Percentiles rank a stretch among this genome's conserved stretches.
Conservation (phyloP, 1,284 basidiomycete species). For the Ustilago cynodontis region DNA sequence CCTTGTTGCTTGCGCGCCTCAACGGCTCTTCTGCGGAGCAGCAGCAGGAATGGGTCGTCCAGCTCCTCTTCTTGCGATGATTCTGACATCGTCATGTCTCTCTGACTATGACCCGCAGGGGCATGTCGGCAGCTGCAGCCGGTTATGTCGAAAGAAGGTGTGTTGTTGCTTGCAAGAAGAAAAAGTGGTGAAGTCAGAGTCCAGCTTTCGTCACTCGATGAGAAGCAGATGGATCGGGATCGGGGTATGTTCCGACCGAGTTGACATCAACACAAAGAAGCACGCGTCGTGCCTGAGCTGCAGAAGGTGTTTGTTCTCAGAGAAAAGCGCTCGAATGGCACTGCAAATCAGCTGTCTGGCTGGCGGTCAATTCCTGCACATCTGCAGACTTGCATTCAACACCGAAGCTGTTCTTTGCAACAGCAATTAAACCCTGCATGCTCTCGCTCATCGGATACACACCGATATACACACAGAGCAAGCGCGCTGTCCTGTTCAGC, state of each 20-base stretch:
- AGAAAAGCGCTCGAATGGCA: not conserved
- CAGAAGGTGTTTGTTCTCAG: constrained; percentile 13
- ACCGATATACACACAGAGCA: not conserved
- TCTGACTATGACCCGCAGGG: not conserved
- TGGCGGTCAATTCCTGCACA: constrained; percentile 1
- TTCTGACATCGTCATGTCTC: not conserved
- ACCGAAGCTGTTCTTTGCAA: constrained; percentile 20
- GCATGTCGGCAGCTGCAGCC: not conserved
- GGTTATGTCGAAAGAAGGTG: not conserved
- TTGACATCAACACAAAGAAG: constrained; percentile 1
- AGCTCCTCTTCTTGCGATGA: not conserved
- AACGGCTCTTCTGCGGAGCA: constrained; percentile 33
- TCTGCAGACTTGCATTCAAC: constrained; percentile 31
- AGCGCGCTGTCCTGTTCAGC: not conserved
- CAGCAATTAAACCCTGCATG: constrained; percentile 35
- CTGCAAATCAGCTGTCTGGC: not conserved
- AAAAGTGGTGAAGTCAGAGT: not conserved
- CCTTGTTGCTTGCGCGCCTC: constrained; percentile 20
- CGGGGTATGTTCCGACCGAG: not conserved
- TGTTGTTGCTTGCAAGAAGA: not conserved
- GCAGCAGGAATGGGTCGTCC: constrained; percentile 40
- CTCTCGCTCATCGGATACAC: not conserved
- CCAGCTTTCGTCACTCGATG: not conserved
- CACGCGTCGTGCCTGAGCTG: constrained; percentile 24
- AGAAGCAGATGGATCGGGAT: not conserved